These are phyloP conservation scores for Amylostereum areolatum DNA, from an alignment of 1,284 basidiomycete species.

Conservation along the genomic window DNA sequence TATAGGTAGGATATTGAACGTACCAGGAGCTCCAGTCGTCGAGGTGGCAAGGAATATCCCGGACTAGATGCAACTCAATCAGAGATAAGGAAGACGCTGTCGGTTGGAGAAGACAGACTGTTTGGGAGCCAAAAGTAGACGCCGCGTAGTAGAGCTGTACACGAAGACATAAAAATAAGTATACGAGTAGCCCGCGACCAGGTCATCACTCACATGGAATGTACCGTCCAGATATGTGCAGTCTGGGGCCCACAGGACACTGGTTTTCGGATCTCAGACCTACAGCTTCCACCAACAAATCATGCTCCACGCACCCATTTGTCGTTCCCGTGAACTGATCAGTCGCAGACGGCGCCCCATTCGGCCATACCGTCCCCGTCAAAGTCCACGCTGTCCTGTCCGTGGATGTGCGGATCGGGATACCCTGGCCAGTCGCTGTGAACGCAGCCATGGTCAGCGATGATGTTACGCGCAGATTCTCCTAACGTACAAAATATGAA, in stretches of 20 bases:
- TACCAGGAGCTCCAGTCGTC: constrained; percentile 37
- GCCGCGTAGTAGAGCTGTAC: constrained; percentile 37
- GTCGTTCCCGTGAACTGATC: constrained; percentile 40
- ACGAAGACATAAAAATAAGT: no score
- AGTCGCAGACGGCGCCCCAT: constrained; percentile 40
- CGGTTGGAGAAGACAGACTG: constrained; percentile 22
- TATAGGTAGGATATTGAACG: neutral
- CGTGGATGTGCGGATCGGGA: constrained; percentile 46
- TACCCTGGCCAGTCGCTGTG: constrained; percentile 39
- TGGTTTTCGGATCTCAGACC: constrained; percentile 13
- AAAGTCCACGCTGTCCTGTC: constrained; percentile 45
- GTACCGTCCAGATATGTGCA: constrained; percentile 38
- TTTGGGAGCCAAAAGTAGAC: constrained; percentile 43
- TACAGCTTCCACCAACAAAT: neutral
- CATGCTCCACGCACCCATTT: constrained; percentile 32
- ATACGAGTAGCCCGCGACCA: no score
- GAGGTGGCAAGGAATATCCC: constrained; percentile 47
- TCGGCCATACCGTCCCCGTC: constrained; percentile 43
- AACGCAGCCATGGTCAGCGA: neutral
- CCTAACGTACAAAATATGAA: constrained; percentile 41
- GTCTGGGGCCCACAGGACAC: constrained; percentile 47
- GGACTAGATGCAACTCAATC: constrained; percentile 22
- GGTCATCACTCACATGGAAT: constrained; percentile 35
- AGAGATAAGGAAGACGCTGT: neutral
- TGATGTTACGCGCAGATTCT: no score